Conservation (phyloP, 2,329 filamentous ascomycete species). For the Apiospora marii region DNA sequence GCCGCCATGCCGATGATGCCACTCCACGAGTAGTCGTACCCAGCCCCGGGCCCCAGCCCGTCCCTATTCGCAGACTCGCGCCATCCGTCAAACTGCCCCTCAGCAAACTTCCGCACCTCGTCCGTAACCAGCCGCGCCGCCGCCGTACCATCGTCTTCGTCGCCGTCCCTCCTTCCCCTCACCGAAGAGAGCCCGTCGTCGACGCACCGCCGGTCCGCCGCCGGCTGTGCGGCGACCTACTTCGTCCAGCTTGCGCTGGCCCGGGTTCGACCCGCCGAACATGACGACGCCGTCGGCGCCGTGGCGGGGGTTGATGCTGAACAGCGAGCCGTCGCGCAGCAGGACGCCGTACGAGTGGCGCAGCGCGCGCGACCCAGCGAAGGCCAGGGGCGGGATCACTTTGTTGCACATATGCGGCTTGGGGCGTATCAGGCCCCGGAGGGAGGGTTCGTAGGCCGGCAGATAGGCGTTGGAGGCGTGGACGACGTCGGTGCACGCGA, state of each 20-base stretch:
- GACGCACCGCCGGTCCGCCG: constrained; percentile 32
- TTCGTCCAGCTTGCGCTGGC: constrained; percentile 40
- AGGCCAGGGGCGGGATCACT: constrained; percentile 26
- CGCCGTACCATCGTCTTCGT: background rate
- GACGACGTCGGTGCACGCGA: constrained; percentile 29
- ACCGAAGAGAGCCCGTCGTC: constrained; percentile 37
- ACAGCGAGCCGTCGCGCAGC: constrained; percentile 38
- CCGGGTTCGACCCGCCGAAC: constrained; percentile 44
- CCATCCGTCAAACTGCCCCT: constrained; percentile 39
- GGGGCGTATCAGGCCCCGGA: constrained; percentile 31
- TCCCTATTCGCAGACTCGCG: constrained; percentile 27
- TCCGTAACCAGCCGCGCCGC: constrained; percentile 37
- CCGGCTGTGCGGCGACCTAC: constrained; percentile 41
- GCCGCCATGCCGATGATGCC: constrained; percentile 28
- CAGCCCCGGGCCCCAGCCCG: constrained; percentile 37
- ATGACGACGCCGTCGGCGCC: constrained; percentile 41
- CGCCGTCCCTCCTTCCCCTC: background rate
- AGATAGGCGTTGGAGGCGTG: constrained; percentile 32
- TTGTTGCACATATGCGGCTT: constrained; percentile 35
- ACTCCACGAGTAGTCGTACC: constrained; percentile 36
- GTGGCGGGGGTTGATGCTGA: constrained; percentile 44
- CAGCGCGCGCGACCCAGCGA: constrained; percentile 26
- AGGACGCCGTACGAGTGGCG: constrained; percentile 44
- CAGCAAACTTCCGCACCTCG: constrained; percentile 37
- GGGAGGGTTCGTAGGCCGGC: constrained; percentile 31